A percentile compares a stretch with the other conserved stretches of the same genome.
phyloP scores from a whole-genome alignment of 495 filamentous ascomycete species.

The Penicillium daleae region DNA sequence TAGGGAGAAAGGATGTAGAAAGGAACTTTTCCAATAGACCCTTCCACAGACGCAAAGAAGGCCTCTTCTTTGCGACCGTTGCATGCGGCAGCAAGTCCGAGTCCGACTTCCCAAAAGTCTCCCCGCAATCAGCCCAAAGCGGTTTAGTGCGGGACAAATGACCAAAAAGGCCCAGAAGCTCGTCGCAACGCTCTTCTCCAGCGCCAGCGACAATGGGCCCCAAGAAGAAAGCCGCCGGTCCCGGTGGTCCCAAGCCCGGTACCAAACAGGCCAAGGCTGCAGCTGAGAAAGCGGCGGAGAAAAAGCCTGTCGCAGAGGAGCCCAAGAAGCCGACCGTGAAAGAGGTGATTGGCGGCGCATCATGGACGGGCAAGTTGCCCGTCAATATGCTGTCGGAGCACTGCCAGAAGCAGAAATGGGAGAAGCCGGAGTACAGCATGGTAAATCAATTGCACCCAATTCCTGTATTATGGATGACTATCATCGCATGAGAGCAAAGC shows the following conservation, averaged over 20 bases:
- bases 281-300: conserved; percentile 41
- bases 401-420: conserved; percentile 94
- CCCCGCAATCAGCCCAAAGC: conserved; percentile 35
- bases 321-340: conserved; percentile 81
- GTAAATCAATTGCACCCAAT: conserved; percentile 34
- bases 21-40: background rate
- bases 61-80: background rate
- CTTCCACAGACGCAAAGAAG: background rate
- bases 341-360: conserved; percentile 88
- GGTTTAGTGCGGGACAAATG: conserved; percentile 43
- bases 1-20: background rate
- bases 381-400: conserved; percentile 92
- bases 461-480: no score
- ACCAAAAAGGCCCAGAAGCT: conserved; percentile 21
- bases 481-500: conserved; percentile 4
- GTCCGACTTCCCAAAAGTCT: conserved; percentile 16
- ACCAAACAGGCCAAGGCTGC: conserved; percentile 52
- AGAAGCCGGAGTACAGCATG: conserved; percentile 89
- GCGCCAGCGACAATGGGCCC: conserved; percentile 39
- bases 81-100: background rate
- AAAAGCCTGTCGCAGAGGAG: conserved; percentile 50
- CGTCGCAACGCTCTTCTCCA: conserved; percentile 12
- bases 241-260: conserved; percentile 48
- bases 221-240: conserved; percentile 48
- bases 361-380: conserved; percentile 97